These are phyloP conservation scores for Chaetothyriales sp. DNA, from an alignment of 2,329 filamentous ascomycete genomes.

Conservation along the genomic window DNA sequence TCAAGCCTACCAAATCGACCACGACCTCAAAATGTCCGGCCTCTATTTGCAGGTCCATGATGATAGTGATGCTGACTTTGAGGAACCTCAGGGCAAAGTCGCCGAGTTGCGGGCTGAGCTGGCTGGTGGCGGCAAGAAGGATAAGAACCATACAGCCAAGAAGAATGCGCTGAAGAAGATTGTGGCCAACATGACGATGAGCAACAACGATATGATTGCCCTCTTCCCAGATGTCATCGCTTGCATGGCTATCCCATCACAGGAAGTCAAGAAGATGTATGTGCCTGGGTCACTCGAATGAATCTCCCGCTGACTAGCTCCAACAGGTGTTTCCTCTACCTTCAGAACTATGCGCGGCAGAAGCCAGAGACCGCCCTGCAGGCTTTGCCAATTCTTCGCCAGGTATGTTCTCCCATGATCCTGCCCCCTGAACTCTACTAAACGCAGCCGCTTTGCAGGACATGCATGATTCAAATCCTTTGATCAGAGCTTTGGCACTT, in stretches of 20 bases:
- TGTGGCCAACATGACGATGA: conserved; percentile 99
- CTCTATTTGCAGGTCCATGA: not conserved
- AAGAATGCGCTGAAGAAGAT: conserved; percentile 99
- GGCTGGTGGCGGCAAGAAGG: conserved; percentile 87
- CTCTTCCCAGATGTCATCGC: conserved; percentile 88
- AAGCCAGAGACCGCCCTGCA: conserved; percentile 89
- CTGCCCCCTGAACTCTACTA: not conserved
- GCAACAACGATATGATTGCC: conserved; percentile 98
- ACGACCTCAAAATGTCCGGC: not conserved
- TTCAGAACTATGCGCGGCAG: conserved; percentile 92
- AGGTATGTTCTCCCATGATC: conserved; percentile 36
- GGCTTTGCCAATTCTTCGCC: conserved; percentile 72
- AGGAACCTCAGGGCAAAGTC: conserved; percentile 74
- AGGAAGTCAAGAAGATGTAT: conserved; percentile 99
- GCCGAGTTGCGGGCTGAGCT: conserved; percentile 91
- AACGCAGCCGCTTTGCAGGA: conserved; percentile 41
- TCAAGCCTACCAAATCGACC: conserved; percentile 1
- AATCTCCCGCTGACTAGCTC: not conserved
- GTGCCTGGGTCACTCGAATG: conserved; percentile 10
- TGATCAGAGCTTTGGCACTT: conserved; percentile 80
- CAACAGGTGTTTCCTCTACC: conserved; percentile 81
- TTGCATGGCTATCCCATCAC: conserved; percentile 84
- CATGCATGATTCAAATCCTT: conserved; percentile 81
- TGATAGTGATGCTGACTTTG: conserved; percentile 17
- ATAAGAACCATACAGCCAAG: conserved; percentile 88